Conservation (phyloP, 2,329 filamentous ascomycete species). For the Rhexocercosporidium sp. region DNA sequence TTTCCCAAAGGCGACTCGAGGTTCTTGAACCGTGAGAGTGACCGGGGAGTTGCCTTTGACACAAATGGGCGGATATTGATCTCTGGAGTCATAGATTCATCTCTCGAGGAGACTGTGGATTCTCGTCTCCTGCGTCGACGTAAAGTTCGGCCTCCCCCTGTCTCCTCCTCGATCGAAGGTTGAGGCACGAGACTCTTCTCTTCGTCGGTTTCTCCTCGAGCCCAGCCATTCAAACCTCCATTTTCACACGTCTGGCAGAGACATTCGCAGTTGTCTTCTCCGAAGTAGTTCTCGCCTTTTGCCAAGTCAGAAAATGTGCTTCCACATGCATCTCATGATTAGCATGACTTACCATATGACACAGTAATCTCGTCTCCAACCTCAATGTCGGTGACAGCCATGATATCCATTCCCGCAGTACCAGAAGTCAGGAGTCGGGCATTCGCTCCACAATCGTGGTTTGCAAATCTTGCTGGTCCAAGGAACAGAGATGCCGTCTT, state of each 20-base stretch:
- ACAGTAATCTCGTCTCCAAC: constrained; percentile 96
- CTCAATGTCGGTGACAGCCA: constrained; percentile 81
- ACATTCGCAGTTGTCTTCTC: constrained; percentile 92
- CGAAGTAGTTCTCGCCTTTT: constrained; percentile 85
- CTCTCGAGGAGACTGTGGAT: constrained; percentile 56
- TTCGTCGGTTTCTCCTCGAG: constrained; percentile 54
- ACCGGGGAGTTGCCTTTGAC: constrained; percentile 36
- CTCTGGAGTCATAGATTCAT: constrained; percentile 61
- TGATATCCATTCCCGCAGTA: constrained; percentile 86
- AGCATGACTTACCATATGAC: constrained; percentile 64
- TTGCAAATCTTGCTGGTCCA: constrained; percentile 93
- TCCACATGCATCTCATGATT: not conserved
- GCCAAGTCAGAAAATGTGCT: not conserved
- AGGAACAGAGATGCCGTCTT: constrained; percentile 92
- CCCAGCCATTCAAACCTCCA: constrained; percentile 80
- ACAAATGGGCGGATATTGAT: constrained; percentile 45
- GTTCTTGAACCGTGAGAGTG: constrained; percentile 34
- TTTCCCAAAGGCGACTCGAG: constrained; percentile 28
- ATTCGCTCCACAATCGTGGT: constrained; percentile 96
- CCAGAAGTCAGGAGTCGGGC: constrained; percentile 84
- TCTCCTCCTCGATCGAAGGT: constrained; percentile 39
- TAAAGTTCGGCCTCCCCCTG: constrained; percentile 47
- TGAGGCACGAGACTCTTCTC: constrained; percentile 33
- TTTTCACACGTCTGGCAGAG: constrained; percentile 87
- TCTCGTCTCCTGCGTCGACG: constrained; percentile 56